These are phyloP conservation scores for Fusarium sp. DNA, from an alignment of 2,329 filamentous ascomycete species.

Conservation along the genomic window DNA sequence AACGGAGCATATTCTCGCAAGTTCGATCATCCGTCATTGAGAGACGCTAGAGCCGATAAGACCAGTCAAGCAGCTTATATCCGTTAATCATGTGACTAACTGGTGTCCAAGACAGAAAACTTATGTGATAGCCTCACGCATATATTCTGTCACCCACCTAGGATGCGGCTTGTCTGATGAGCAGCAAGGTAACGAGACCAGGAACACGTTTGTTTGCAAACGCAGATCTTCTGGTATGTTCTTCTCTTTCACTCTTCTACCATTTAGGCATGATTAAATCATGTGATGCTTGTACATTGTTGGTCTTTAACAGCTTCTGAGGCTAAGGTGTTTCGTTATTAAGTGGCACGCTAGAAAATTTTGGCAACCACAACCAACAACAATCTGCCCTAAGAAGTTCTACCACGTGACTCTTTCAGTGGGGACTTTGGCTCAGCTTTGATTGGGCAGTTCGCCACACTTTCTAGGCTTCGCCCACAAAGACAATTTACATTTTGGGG, in stretches of 20 bases:
- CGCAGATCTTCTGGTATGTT: neutral
- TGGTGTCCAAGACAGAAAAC: neutral
- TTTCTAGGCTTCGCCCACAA: slow-evolving; percentile 44
- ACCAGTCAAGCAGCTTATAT: slow-evolving; percentile 29
- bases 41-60: neutral
- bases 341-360: neutral
- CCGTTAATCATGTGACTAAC: slow-evolving; percentile 46
- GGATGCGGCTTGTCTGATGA: neutral
- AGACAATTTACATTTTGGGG: slow-evolving; percentile 54
- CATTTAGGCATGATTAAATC: neutral
- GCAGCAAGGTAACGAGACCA: neutral
- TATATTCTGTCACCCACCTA: neutral
- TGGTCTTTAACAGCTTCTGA: neutral
- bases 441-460: neutral
- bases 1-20: slow-evolving; percentile 52
- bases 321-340: neutral
- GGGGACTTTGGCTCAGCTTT: neutral
- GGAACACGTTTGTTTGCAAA: neutral
- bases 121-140: neutral
- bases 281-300: neutral
- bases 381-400: neutral
- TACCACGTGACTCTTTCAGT: neutral
- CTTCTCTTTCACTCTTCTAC: neutral
- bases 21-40: slow-evolving; percentile 44
- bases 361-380: neutral